Base-by-base conservation (phyloP, 2,329 filamentous ascomycete species). In the Sclerotinia glacialis region DNA sequence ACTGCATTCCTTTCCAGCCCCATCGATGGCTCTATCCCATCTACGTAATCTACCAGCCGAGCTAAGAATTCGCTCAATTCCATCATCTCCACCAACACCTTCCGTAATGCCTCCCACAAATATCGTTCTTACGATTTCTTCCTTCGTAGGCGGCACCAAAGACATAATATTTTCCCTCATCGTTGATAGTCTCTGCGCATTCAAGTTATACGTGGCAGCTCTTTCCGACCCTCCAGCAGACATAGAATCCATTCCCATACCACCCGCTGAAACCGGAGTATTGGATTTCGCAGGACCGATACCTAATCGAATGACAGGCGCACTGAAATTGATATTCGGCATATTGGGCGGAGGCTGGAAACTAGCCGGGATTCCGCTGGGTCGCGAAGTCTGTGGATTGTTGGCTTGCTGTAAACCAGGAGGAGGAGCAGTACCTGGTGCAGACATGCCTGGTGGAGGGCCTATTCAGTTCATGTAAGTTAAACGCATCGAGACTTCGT, bases 251-350 rank as follows among this genome's bases (percentile, higher is more conserved):
- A 78, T 66, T 23, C 77, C 78, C 63, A 86, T 83, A 46, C 75
- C 74, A 55, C 75, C 73, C 46, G 78, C 77, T 69, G 79, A 75
- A 23, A 70, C 60, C 2, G 74, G 73, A 28, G 73, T 72, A n/a
- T 78, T 76, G 34, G 88, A 82, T 75, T 92, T 92, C n/a, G 85
- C 79, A 3, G 87, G 85, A 5, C 89, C 85, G 1, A 93, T 94
- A 52, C 94, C 95, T 55, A 99, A 85, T 65, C 95, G 91, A 76
- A 99, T 98, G 68, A 98, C 93, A 66, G 94, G 93, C 46, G 95
- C 95, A 75, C 91, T 96, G 82, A 98, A 97, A 81, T 99, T 97
- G 82, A 99, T 97, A 78, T 96, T 96, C 62, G 94, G 93, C 85
- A 97, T 91, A 76, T 95, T 97, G 61, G 91, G 83, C 12, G 94